These are phyloP conservation scores for Crataegus laevigata DNA, from an alignment of 306 rosid genomes.

Conservation along the genomic window DNA sequence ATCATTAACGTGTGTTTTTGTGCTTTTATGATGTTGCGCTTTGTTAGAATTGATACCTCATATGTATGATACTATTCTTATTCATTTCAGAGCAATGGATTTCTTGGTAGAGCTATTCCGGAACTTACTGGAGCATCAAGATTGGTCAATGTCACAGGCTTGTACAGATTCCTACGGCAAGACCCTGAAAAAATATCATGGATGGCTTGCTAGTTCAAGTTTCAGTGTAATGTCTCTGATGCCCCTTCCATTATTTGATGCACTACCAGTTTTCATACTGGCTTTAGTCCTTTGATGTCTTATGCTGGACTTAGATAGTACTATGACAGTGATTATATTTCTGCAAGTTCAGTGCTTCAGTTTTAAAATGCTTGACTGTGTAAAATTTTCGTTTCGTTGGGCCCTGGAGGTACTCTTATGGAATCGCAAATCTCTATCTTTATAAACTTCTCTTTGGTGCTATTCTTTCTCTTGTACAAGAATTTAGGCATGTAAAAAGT, in stretches of 20 bases:
- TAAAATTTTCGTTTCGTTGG: neutral
- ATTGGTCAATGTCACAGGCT: conserved; percentile 92
- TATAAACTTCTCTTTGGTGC: neutral
- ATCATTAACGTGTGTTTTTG: too few relatives aligned
- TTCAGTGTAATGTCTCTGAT: conserved; percentile 63
- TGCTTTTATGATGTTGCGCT: neutral
- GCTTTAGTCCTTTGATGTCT: neutral
- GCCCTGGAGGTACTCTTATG: neutral
- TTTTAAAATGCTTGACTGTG: neutral
- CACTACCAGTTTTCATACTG: neutral
- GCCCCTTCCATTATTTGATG: conserved; percentile 1
- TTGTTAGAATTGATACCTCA: neutral
- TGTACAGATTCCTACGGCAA: conserved; percentile 81
- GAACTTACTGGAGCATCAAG: conserved; percentile 72
- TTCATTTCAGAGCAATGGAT: conserved; percentile 83
- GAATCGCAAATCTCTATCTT: neutral
- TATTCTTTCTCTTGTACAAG: neutral
- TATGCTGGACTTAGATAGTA: neutral
- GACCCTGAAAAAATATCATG: conserved; percentile 94
- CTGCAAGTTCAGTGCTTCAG: neutral
- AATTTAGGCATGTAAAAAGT: neutral
- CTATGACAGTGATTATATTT: too few relatives aligned
- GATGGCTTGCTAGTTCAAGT: conserved; percentile 96
- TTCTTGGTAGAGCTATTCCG: conserved; percentile 81
- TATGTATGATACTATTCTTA: neutral